Base-by-base conservation (phyloP, 129 eudicot genomes). In the Pittosporum tobira region DNA sequence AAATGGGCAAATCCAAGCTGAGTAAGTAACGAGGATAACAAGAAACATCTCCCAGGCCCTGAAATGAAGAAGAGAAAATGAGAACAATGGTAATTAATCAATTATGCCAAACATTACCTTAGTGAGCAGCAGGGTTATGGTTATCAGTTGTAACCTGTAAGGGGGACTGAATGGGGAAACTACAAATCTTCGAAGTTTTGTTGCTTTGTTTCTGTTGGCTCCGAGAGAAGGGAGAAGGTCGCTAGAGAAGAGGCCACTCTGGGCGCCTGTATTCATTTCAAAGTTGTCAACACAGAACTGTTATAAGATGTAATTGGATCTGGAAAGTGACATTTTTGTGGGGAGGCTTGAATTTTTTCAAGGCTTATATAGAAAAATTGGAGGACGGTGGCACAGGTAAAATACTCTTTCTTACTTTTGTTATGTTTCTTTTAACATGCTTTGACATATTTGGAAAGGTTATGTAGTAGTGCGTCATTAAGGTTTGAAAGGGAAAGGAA, bases 11-110 rank as follows among this genome's bases (percentile, higher is more conserved):
- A 87, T 73, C 99, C 99, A 93, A 24, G 99, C 96, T 0, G 96
- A 83, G 79, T 87, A 93, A 31, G 87, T 44, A 14, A 93, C 99
- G 61, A 87, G 65, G 52, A 87, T 51, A 7, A 93, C 72, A 55
- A 93, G 72, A 45, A 87, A 75, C 82, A 87, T 81, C 82, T 93
- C 91, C 99, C 99, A 93, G 4, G 82, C 81, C 84, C 99, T 93
- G 91, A 69, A 80, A 69, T 28, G 23, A 25, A 51, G 51, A 42
- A 22, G 37, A 61, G 25, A 20, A 11, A 24, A 40, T 47, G 23
- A 63, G 48, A 64, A 24, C 71, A 59, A 51, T 34, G 42, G 44
- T 2, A 43, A 8, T 27, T 22, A 38, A 30, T 4, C 37, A n/a
- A n/a, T n/a, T 16, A 15, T 46, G 46, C 3, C 3, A 47, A n/a